A percentile compares a stretch with the other conserved stretches of the same genome.
Conservation (phyloP, 2,329 filamentous ascomycete genomes). For the Coniochaeta prunicola region DNA sequence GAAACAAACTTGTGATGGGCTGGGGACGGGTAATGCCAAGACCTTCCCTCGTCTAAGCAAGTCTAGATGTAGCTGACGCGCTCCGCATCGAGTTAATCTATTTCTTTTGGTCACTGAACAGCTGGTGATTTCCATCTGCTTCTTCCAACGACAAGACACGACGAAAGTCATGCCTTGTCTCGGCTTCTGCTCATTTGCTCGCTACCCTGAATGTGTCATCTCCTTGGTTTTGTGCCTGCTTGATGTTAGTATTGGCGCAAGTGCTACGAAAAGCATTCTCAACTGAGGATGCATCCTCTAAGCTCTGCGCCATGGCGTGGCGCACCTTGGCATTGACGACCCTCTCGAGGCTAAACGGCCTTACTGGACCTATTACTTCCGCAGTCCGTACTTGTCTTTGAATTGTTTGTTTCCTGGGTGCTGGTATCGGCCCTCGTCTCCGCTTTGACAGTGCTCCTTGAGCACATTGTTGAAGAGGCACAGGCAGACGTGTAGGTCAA, state of each 20-base stretch:
- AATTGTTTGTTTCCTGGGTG: not conserved
- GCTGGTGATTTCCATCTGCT: not conserved
- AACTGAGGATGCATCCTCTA: not conserved
- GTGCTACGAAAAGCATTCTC: not conserved
- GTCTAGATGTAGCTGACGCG: not conserved
- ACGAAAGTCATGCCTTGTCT: not conserved
- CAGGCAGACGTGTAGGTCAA: not conserved
- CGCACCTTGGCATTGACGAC: not conserved
- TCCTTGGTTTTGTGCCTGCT: no score
- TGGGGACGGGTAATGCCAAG: not conserved
- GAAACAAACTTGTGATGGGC: not conserved
- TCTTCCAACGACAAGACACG: not conserved
- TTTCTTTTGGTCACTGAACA: not conserved
- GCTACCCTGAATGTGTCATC: no score
- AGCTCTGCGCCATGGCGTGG: not conserved
- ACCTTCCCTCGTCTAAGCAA: not conserved
- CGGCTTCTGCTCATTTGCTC: not conserved
- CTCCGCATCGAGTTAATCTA: slow-evolving; percentile 1
- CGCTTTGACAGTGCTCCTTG: not conserved
- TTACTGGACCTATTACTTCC: not conserved
- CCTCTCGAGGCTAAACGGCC: not conserved
- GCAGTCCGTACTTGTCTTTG: not conserved
- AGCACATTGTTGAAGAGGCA: not conserved
- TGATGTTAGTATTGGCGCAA: no score
- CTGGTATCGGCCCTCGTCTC: not conserved